A percentile compares a stretch with the other conserved stretches of the same genome.
Conservation (phyloP, 2,329 filamentous ascomycete genomes). For the Monosporascus sp. region DNA sequence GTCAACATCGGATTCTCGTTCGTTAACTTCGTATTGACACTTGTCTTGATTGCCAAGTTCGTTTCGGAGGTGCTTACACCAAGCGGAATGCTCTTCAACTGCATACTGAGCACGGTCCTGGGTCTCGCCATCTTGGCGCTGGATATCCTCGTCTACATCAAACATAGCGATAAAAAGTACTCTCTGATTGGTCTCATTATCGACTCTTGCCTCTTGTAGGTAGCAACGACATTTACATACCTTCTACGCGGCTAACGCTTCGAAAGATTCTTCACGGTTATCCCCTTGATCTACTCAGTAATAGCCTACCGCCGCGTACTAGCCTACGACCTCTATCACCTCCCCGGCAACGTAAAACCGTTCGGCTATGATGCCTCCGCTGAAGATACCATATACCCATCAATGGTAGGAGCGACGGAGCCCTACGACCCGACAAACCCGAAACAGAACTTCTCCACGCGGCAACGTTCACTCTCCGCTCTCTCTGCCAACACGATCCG, state of each 20-base stretch:
- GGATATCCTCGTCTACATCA: constrained; percentile 46
- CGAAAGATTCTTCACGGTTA: constrained; percentile 36
- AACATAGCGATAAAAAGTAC: constrained; percentile 40
- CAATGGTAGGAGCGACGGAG: constrained; percentile 10
- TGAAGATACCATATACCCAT: constrained; percentile 20
- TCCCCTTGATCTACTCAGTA: constrained; percentile 41
- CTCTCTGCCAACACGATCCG: constrained; percentile 17
- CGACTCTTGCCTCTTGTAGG: constrained; percentile 45
- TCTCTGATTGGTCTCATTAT: constrained; percentile 43
- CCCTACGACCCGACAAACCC: constrained; percentile 20
- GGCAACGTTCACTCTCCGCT: constrained; percentile 18
- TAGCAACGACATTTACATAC: background rate
- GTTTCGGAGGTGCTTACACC: constrained; percentile 48
- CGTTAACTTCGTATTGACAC: constrained; percentile 40
- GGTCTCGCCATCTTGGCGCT: constrained; percentile 42
- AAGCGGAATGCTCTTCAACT: constrained; percentile 47
- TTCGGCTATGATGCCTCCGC: constrained; percentile 36
- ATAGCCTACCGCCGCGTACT: constrained; percentile 42
- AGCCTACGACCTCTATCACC: constrained; percentile 44
- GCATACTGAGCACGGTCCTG: constrained; percentile 44
- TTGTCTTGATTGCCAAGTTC: constrained; percentile 42
- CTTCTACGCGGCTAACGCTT: background rate
- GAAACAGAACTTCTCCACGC: constrained; percentile 1
- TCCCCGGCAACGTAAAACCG: constrained; percentile 43
- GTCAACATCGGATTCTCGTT: constrained; percentile 47